Evolutionary conservation across 768 basidiomycete species (phyloP).

Genomic region (Amanita molliuscula): DNA sequence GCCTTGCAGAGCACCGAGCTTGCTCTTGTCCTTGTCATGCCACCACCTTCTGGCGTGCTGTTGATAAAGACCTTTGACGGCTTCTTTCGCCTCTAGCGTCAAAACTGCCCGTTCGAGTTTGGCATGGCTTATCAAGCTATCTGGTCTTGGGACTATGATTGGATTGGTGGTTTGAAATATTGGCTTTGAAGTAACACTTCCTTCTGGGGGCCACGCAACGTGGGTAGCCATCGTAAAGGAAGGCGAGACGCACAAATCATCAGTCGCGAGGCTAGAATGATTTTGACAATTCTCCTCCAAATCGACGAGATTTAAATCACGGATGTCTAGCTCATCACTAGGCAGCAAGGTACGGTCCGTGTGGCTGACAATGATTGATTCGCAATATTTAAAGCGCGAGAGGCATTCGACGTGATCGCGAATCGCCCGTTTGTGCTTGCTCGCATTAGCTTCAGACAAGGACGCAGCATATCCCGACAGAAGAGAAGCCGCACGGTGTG

Average conservation of each 20-base stretch:
- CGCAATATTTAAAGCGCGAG: constrained; percentile 40
- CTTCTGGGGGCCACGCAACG: constrained; percentile 29
- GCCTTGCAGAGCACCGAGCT: constrained; percentile 44
- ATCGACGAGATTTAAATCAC: constrained; percentile 57
- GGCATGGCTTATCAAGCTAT: constrained; percentile 43
- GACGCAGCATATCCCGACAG: constrained; percentile 35
- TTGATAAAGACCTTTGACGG: constrained; percentile 34
- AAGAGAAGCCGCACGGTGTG: constrained; percentile 47
- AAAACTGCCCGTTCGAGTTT: constrained; percentile 56
- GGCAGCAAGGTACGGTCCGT: constrained; percentile 53
- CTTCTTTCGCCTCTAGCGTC: constrained; percentile 37
- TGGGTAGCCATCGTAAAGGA: constrained; percentile 69
- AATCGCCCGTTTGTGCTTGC: constrained; percentile 19
- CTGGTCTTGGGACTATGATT: constrained; percentile 37
- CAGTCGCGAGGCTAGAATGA: not conserved
- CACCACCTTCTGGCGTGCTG: constrained; percentile 29
- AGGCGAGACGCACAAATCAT: constrained; percentile 28
- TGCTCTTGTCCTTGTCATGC: constrained; percentile 27
- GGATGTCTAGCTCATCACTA: constrained; percentile 31
- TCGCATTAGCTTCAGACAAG: constrained; percentile 19
- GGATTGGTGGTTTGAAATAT: constrained; percentile 74
- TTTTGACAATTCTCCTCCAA: constrained; percentile 4
- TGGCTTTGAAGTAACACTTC: constrained; percentile 21
- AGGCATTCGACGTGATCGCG: constrained; percentile 38
- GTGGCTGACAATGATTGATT: constrained; percentile 61